These are phyloP conservation scores for Pterocarpus santalinus DNA, from an alignment of 306 rosid genomes.

Conservation along the genomic window DNA sequence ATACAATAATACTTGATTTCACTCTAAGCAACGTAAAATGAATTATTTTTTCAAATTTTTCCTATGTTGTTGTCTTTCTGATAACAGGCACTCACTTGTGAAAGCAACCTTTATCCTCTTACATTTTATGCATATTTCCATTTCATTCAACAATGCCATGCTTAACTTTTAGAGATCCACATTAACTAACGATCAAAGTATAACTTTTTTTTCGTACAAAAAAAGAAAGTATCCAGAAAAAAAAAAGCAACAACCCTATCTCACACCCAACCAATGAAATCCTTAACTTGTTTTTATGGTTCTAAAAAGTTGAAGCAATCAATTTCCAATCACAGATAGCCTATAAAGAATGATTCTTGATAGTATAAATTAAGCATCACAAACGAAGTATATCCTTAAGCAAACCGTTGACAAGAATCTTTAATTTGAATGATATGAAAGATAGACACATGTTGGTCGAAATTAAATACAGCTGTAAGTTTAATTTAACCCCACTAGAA, in stretches of 20 bases:
- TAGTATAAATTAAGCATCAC: too few species aligned
- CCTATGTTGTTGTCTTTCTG: neutral
- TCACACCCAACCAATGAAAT: neutral
- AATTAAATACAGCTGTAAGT: too few species aligned
- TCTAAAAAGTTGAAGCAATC: neutral
- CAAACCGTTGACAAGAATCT: too few species aligned
- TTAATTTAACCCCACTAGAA: neutral
- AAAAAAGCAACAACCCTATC: too few species aligned
- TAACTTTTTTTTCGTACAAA: too few species aligned
- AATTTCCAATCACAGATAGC: neutral
- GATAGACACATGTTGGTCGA: too few species aligned
- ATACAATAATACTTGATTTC: constrained; percentile 7
- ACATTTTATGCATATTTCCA: neutral
- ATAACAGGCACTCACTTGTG: constrained; percentile 1
- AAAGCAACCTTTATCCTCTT: constrained; percentile 26
- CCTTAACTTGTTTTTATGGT: neutral
- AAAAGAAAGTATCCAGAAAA: too few species aligned
- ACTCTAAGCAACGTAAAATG: constrained; percentile 10
- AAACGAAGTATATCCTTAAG: too few species aligned
- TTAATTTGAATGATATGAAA: too few species aligned
- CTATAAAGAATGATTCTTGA: too few species aligned
- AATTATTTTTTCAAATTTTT: neutral
- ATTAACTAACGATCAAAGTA: neutral
- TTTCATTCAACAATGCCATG: neutral
- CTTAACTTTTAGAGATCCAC: neutral